These are phyloP conservation scores for Torulaspora microellipsoides DNA, from an alignment of 805 yeast genomes.

Conservation along the genomic window DNA sequence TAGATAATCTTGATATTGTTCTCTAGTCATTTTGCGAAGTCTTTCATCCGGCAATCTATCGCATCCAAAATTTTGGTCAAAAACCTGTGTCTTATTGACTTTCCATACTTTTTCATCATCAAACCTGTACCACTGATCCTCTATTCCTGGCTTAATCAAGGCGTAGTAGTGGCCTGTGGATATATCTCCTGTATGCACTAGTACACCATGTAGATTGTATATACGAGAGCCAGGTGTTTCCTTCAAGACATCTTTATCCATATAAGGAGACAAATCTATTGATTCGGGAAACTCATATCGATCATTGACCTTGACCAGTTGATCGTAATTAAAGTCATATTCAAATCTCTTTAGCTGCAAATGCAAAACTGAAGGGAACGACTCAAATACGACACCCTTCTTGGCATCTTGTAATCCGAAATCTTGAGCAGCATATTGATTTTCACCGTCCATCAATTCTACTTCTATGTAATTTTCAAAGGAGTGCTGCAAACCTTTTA, in stretches of 20 bases:
- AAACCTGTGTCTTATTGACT: conserved; percentile 78
- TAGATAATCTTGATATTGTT: conserved; percentile 58
- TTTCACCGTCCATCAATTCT: conserved; percentile 89
- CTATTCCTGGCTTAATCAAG: conserved; percentile 72
- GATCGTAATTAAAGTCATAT: conserved; percentile 85
- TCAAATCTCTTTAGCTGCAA: conserved; percentile 92
- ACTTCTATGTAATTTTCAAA: conserved; percentile 83
- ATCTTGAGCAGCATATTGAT: conserved; percentile 89
- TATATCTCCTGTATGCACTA: conserved; percentile 94
- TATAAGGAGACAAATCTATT: conserved; percentile 73
- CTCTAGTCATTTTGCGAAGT: conserved; percentile 48
- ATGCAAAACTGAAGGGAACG: conserved; percentile 89
- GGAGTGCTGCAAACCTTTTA: conserved; percentile 65
- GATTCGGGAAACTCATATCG: conserved; percentile 82
- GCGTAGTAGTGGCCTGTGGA: conserved; percentile 97
- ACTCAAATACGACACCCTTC: conserved; percentile 89
- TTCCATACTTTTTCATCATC: conserved; percentile 94
- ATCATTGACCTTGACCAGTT: conserved; percentile 86
- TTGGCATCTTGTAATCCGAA: conserved; percentile 92
- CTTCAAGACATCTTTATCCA: conserved; percentile 49
- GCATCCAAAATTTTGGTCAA: conserved; percentile 90
- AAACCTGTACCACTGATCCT: conserved; percentile 79
- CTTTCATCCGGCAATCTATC: conserved; percentile 49
- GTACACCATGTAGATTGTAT: conserved; percentile 85
- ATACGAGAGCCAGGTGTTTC: conserved; percentile 54